Conservation (phyloP, 768 basidiomycete genomes). For the Chalciporus sphaerocephalus region DNA sequence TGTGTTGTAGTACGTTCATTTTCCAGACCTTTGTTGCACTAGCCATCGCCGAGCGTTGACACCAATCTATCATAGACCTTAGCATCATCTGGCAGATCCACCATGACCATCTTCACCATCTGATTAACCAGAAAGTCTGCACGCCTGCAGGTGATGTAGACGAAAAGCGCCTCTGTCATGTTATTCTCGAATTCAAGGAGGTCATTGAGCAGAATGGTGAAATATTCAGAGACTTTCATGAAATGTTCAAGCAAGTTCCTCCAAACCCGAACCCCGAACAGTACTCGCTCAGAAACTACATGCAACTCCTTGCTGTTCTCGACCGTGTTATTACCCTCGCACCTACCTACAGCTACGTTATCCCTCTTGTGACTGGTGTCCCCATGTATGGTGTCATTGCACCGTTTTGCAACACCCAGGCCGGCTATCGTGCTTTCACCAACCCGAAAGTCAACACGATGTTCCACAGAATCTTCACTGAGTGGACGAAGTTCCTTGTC, state of each 20-base stretch:
- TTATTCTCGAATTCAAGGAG: constrained; percentile 21
- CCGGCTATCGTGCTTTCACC: constrained; percentile 25
- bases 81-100: constrained; percentile 5
- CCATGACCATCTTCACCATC: constrained; percentile 27
- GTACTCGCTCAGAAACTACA: constrained; percentile 4
- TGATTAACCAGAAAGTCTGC: constrained; percentile 18
- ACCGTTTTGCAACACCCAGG: constrained; percentile 22
- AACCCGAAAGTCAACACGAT: constrained; percentile 42
- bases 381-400: constrained; percentile 21
- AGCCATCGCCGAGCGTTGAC: background rate
- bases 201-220: constrained; percentile 21
- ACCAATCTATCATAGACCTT: constrained; percentile 14
- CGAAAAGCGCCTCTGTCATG: constrained; percentile 7
- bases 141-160: constrained; percentile 6
- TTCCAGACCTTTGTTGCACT: background rate
- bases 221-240: constrained; percentile 21
- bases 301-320: constrained; percentile 25
- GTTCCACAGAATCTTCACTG: constrained; percentile 46
- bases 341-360: constrained; percentile 14
- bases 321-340: constrained; percentile 14
- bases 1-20: constrained; percentile 76
- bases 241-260: constrained; percentile 21
- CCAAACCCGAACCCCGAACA: background rate
- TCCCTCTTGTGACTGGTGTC: constrained; percentile 24
- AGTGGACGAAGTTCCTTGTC: constrained; percentile 46